A percentile compares a stretch with the other conserved stretches of the same genome.
These are phyloP conservation scores for Monsonia emarginata DNA, from an alignment of 441 rosid genomes.

Conservation along the genomic window DNA sequence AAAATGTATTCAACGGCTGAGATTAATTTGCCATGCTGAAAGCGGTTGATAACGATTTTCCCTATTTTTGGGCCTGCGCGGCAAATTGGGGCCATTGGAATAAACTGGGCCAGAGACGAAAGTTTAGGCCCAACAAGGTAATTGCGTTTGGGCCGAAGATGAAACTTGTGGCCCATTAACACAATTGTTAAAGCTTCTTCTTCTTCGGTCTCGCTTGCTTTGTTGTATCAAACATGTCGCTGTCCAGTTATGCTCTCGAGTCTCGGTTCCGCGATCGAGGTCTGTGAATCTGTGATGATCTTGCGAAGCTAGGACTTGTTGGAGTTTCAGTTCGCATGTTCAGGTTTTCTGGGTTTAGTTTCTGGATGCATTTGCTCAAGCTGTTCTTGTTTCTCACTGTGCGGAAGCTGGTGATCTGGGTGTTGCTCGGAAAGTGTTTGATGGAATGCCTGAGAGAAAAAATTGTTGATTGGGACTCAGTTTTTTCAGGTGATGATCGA, in stretches of 20 bases:
- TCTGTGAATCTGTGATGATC: conserved; percentile 59
- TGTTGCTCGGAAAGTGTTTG: conserved; percentile 56
- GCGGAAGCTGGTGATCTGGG: no score
- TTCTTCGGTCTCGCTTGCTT: conserved; percentile 49
- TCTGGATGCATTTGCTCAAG: no score
- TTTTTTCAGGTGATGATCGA: conserved; percentile 66
- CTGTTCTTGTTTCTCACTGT: no score
- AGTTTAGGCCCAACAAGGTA: no score
- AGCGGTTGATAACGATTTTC: no score
- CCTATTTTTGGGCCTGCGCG: background rate
- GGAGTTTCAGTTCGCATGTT: no score
- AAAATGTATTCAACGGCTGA: background rate
- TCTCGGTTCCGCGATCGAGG: conserved; percentile 60
- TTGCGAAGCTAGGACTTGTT: conserved; percentile 34
- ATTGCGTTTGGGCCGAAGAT: no score
- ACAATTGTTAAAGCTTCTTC: no score
- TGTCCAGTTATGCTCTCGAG: conserved; percentile 64
- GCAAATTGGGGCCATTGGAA: no score
- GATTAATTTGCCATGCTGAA: conserved; percentile 19
- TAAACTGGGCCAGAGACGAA: no score
- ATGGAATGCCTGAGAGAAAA: conserved; percentile 46
- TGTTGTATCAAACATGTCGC: conserved; percentile 29
- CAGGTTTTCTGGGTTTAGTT: conserved; percentile 39
- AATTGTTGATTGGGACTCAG: conserved; percentile 73
- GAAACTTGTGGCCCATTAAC: no score